Evolutionary conservation across 2,329 filamentous ascomycete species (phyloP).

Genomic region (Escovopsis weberi): DNA sequence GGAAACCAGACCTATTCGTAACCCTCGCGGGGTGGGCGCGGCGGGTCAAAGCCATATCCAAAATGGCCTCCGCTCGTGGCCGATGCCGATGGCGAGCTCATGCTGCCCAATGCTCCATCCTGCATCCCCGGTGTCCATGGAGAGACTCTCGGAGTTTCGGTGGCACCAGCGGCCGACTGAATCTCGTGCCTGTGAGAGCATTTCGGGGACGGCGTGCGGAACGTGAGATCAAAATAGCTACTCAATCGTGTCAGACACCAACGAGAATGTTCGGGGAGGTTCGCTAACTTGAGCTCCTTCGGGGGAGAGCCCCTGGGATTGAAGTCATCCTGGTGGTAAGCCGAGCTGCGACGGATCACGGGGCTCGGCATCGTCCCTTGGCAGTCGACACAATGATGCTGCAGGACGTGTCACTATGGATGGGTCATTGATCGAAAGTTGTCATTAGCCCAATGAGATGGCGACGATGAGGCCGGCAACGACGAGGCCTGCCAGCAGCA

Average conservation of each 20-base stretch:
- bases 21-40: constrained; percentile 37
- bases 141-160: constrained; percentile 1
- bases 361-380: no score
- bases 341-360: no score
- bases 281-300: no score
- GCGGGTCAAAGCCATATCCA: constrained; percentile 30
- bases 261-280: background rate
- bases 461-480: no score
- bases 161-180: background rate
- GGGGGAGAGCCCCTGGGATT: no score
- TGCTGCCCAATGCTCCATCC: constrained; percentile 5
- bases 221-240: constrained; percentile 20
- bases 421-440: no score
- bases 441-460: no score
- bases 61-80: constrained; percentile 1
- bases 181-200: background rate
- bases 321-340: no score
- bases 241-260: no score
- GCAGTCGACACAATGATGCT: no score
- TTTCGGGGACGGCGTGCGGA: constrained; percentile 4
- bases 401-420: no score
- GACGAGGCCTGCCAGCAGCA: no score
- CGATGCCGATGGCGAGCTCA: background rate
- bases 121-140: constrained; percentile 4
- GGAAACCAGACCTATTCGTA: constrained; percentile 51